Evolutionary conservation across 768 basidiomycete genomes (phyloP).

Genomic region (Boletus speciosus): DNA sequence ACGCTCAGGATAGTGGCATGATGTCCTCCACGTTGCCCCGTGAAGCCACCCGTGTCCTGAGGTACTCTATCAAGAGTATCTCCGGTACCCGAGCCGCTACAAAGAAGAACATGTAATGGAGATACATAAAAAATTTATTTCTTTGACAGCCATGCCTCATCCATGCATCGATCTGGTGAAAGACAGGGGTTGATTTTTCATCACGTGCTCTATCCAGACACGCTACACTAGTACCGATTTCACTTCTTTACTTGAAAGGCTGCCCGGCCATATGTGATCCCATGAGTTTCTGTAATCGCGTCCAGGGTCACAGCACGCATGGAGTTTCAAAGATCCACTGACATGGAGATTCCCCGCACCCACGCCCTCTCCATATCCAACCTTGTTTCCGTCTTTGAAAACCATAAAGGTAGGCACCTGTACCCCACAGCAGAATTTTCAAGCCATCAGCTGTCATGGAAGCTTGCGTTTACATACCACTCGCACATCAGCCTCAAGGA

Average conservation of each 20-base stretch:
- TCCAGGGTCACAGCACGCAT: background rate
- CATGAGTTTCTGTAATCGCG: constrained; percentile 19
- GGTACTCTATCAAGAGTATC: background rate
- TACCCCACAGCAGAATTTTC: background rate
- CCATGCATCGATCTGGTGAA: background rate
- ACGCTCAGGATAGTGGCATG: background rate
- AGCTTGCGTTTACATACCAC: constrained; percentile 42
- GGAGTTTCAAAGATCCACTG: constrained; percentile 12
- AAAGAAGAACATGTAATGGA: background rate
- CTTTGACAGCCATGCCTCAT: background rate
- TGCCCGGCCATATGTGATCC: constrained; percentile 12
- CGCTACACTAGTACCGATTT: background rate
- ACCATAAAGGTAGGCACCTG: constrained; percentile 29
- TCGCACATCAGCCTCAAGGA: constrained; percentile 56
- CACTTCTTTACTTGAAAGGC: background rate
- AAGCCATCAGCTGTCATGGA: background rate
- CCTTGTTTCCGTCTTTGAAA: constrained; percentile 28
- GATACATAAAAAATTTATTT: background rate
- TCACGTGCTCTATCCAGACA: constrained; percentile 6
- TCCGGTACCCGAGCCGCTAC: background rate
- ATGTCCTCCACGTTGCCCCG: background rate
- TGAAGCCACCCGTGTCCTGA: background rate
- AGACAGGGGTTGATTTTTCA: constrained; percentile 14
- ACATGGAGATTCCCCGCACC: constrained; percentile 27
- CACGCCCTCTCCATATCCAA: constrained; percentile 24